Percentiles rank a stretch among this genome's conserved stretches.
These are phyloP conservation scores for Verticillium isaacii DNA, from an alignment of 2,329 filamentous ascomycete species.

Conservation along the genomic window DNA sequence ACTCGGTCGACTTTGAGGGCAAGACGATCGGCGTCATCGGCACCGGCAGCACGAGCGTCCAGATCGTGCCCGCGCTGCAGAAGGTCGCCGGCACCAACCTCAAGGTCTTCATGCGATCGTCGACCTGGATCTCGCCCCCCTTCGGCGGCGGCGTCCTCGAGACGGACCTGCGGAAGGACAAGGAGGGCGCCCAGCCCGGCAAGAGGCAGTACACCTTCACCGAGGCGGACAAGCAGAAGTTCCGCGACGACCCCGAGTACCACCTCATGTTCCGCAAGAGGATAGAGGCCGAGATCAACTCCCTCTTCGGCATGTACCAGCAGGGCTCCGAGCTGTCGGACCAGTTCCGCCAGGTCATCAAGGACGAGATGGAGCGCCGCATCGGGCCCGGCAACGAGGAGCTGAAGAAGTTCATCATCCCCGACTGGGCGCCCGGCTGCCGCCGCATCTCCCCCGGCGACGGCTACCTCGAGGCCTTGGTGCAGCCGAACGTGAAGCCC, in stretches of 20 bases:
- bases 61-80: slow-evolving; percentile 42
- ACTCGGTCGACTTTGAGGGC: slow-evolving; percentile 34
- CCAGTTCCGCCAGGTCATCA: slow-evolving; percentile 31
- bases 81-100: slow-evolving; percentile 12
- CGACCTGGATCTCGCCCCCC: slow-evolving; percentile 22
- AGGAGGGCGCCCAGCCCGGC: slow-evolving; percentile 22
- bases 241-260: slow-evolving; percentile 32
- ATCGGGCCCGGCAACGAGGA: slow-evolving; percentile 35
- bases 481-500: slow-evolving; percentile 36
- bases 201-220: slow-evolving; percentile 35
- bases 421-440: slow-evolving; percentile 38
- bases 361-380: slow-evolving; percentile 34
- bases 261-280: slow-evolving; percentile 35
- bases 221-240: slow-evolving; percentile 30
- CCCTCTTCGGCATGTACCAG: slow-evolving; percentile 34
- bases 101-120: slow-evolving; percentile 22
- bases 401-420: slow-evolving; percentile 34
- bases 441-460: slow-evolving; percentile 35
- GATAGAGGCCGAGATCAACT: slow-evolving; percentile 37
- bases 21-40: slow-evolving; percentile 49
- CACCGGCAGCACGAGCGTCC: slow-evolving; percentile 45
- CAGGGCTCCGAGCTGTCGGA: slow-evolving; percentile 33
- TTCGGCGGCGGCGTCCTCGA: slow-evolving; percentile 22
- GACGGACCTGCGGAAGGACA: slow-evolving; percentile 20
- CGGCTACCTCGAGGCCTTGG: slow-evolving; percentile 36